Evolutionary conservation across 2,329 filamentous ascomycete genomes (phyloP), one percentile per base, ranked within the genome.

Genomic region (Neodidymelliopsis sp.): DNA sequence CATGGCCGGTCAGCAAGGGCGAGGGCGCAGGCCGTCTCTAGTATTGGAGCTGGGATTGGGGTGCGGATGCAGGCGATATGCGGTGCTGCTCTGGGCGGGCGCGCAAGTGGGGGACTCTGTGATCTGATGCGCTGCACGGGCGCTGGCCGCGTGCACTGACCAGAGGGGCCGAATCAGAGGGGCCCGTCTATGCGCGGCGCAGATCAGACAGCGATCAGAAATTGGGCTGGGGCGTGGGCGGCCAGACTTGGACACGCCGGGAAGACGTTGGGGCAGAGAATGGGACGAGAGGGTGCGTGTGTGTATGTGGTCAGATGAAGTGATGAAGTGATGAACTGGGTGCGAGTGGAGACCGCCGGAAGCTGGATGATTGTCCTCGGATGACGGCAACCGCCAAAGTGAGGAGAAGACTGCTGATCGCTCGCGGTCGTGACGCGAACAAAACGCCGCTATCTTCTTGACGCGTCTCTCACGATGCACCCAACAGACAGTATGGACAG

Each of bases 341-440:
- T 44, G 46, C 34, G 22, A 20, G 31, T 31, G 36, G 36, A 33
- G 25, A 22, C 30, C 33, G 22, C 39, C 13, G 24, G 38, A 25
- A 27, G 15, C 33, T 33, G 25, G 20, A 10, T 22, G 38, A 33
- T 49, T 30, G 27, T 38, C 33, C 15, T 34, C 43, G 54, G 53
- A 43, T 36, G 50, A 46, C 54, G 58, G 54, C 49, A 56, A 27
- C 20, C 16, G 13, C 25, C 28, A 13, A 34, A 47, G 36, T n/a
- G n/a, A 53, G 47, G 56, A 48, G 58, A 56, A 55, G 56, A 47
- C 46, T 38, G 55, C 52, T 46, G 57, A 60, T 60, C 54, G 18
- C 15, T 43, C 50, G 51, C 49, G 52, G 22, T 46, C 22, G 4
- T 40, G 40, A 59, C 56, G 54, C 56, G 51, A 59, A 36, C 29